Evolutionary conservation across 1,139 yeast genomes (phyloP).

Genomic region (Blastobotrys arbuscula): DNA sequence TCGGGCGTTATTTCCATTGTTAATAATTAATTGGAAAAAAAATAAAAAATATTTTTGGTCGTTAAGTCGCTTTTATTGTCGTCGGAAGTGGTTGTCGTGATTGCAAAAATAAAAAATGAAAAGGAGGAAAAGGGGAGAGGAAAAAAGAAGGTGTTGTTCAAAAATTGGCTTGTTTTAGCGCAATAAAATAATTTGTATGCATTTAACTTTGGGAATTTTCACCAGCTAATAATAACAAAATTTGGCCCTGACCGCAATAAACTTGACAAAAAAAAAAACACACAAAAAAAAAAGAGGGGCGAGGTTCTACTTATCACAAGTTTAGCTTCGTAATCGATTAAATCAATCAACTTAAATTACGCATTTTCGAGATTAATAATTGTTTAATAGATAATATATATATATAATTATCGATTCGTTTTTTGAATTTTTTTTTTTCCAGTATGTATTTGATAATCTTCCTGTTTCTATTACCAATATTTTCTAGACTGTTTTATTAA

Average conservation of each 20-base stretch:
- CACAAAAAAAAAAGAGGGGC: neutral
- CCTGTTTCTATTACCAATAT: no score
- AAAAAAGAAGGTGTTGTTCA: neutral
- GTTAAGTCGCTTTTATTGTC: constrained; percentile 12
- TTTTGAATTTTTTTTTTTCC: no score
- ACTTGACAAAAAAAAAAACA: neutral
- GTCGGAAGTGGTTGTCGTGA: constrained; percentile 4
- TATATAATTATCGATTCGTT: no score
- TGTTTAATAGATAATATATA: no score
- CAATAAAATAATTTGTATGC: neutral
- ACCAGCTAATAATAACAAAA: neutral
- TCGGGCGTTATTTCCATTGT: constrained; percentile 58
- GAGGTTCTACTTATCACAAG: no score
- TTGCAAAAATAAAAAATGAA: constrained; percentile 1
- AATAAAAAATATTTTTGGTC: no score
- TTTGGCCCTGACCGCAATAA: neutral
- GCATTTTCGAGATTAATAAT: no score
- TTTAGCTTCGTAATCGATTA: no score
- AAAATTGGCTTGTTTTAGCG: neutral
- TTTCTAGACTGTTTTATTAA: no score
- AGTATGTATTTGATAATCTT: no score
- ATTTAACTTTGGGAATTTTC: neutral
- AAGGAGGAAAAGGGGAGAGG: neutral
- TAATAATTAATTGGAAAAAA: constrained; percentile 13
- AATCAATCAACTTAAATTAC: no score